Conservation (phyloP, 495 filamentous ascomycete species). For the Letharia lupina region DNA sequence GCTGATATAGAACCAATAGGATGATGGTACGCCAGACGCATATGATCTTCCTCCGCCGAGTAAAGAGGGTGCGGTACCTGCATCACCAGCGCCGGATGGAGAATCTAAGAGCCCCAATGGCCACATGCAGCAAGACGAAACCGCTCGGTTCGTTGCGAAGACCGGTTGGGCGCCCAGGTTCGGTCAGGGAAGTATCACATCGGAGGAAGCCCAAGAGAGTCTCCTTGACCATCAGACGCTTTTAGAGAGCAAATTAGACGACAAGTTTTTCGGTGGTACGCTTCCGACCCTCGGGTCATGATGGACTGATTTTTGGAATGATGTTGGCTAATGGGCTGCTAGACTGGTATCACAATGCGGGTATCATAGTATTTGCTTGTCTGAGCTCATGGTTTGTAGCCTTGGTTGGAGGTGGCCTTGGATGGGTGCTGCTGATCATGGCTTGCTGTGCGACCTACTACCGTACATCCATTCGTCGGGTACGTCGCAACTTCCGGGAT, state of each 20-base stretch:
- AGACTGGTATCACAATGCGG: slow-evolving; percentile 97
- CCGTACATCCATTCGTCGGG: slow-evolving; percentile 85
- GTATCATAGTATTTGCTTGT: slow-evolving; percentile 84
- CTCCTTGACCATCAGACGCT: slow-evolving; percentile 80
- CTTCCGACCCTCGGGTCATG: slow-evolving; percentile 5
- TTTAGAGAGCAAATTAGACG: slow-evolving; percentile 74
- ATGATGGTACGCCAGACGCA: slow-evolving; percentile 56
- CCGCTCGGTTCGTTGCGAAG: slow-evolving; percentile 51
- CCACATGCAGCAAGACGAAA: slow-evolving; percentile 48
- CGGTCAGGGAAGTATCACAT: slow-evolving; percentile 46
- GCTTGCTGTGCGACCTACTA: slow-evolving; percentile 90
- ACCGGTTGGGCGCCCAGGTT: slow-evolving; percentile 88
- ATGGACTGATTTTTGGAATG: neutral
- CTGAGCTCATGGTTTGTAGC: slow-evolving; percentile 85
- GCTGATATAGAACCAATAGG: slow-evolving; percentile 32
- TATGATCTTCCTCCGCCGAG: slow-evolving; percentile 73
- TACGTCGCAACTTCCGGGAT: slow-evolving; percentile 92
- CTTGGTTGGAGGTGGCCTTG: slow-evolving; percentile 79
- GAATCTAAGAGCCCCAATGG: slow-evolving; percentile 42
- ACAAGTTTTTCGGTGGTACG: slow-evolving; percentile 85
- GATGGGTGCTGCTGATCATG: slow-evolving; percentile 90
- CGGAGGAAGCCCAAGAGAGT: slow-evolving; percentile 50
- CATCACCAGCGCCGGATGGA: slow-evolving; percentile 35
- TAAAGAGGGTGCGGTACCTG: slow-evolving; percentile 54
- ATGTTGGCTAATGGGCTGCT: slow-evolving; percentile 5